phyloP scores from a whole-genome alignment of 805 yeast species.

The Isabelozyma rhagii region DNA sequence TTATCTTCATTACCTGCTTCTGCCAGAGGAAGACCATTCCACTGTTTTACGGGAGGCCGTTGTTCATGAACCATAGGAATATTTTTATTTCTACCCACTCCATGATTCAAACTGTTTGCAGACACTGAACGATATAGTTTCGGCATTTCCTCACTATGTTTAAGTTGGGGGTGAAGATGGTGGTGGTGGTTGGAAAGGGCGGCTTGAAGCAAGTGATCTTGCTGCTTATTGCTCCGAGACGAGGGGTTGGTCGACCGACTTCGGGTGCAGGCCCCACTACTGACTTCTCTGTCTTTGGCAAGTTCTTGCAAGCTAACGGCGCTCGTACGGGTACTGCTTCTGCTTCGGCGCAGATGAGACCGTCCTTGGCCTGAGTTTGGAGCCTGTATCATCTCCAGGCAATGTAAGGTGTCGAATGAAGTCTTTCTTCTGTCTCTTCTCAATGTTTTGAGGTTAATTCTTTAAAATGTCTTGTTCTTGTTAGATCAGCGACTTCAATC shows the following conservation, averaged over 20 bases:
- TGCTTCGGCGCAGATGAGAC: slow-evolving; percentile 1
- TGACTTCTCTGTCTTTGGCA: background rate
- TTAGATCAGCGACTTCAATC: too few relatives aligned
- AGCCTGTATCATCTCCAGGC: too few relatives aligned
- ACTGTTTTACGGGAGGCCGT: slow-evolving; percentile 10
- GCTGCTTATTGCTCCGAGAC: background rate
- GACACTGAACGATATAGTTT: slow-evolving; percentile 6
- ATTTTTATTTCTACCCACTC: slow-evolving; percentile 1
- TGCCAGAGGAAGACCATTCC: slow-evolving; percentile 7
- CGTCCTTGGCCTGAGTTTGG: background rate
- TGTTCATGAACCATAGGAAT: slow-evolving; percentile 7
- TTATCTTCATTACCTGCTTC: background rate
- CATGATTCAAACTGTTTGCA: background rate
- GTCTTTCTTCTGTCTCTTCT: too few relatives aligned
- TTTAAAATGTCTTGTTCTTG: too few relatives aligned
- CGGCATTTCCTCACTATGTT: slow-evolving; percentile 1
- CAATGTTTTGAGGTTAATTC: too few relatives aligned
- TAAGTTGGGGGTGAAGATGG: background rate
- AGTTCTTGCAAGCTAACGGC: background rate
- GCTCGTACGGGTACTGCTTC: slow-evolving; percentile 1
- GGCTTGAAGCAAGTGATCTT: background rate
- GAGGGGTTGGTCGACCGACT: slow-evolving; percentile 10
- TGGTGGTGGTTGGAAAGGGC: background rate
- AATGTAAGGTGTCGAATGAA: too few relatives aligned
- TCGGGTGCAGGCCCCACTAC: background rate